Conservation (phyloP, 2,329 filamentous ascomycete species). For the Hirsutella thompsonii region DNA sequence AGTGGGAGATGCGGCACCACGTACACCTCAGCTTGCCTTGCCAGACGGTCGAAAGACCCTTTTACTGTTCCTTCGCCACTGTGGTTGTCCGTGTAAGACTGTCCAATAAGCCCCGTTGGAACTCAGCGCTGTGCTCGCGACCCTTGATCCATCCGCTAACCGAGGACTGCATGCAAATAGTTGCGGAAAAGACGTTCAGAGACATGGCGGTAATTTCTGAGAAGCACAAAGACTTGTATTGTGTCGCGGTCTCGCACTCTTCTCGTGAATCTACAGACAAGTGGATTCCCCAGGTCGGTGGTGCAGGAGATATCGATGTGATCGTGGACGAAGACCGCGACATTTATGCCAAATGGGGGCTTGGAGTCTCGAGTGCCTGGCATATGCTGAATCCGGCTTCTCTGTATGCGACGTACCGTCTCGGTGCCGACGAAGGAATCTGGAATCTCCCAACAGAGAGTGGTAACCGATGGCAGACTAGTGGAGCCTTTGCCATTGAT, state of each 20-base stretch:
- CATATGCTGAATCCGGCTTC: slow-evolving; percentile 47
- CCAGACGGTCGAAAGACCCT: slow-evolving; percentile 43
- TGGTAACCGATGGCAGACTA: slow-evolving; percentile 55
- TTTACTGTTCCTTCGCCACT: slow-evolving; percentile 58
- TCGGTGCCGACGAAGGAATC: slow-evolving; percentile 51
- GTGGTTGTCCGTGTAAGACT: slow-evolving; percentile 55
- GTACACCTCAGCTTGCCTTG: slow-evolving; percentile 36
- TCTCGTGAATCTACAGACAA: slow-evolving; percentile 31
- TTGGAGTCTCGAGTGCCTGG: slow-evolving; percentile 47
- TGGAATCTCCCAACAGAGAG: slow-evolving; percentile 53
- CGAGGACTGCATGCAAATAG: slow-evolving; percentile 6
- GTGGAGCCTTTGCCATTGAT: slow-evolving; percentile 45
- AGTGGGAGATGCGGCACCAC: slow-evolving; percentile 43
- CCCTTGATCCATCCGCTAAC: background rate
- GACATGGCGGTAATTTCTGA: slow-evolving; percentile 37
- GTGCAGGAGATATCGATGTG: slow-evolving; percentile 43
- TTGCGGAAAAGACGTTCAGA: slow-evolving; percentile 55
- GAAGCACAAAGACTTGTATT: slow-evolving; percentile 35
- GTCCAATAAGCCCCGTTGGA: no score
- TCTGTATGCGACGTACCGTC: slow-evolving; percentile 42
- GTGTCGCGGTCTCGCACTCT: slow-evolving; percentile 45
- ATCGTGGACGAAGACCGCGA: slow-evolving; percentile 47
- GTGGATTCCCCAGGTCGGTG: slow-evolving; percentile 44
- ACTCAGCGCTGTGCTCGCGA: no score
- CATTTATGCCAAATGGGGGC: slow-evolving; percentile 52